Base-by-base conservation (phyloP, 164 flowering plant species). In the Tetrastigma voinierianum region DNA sequence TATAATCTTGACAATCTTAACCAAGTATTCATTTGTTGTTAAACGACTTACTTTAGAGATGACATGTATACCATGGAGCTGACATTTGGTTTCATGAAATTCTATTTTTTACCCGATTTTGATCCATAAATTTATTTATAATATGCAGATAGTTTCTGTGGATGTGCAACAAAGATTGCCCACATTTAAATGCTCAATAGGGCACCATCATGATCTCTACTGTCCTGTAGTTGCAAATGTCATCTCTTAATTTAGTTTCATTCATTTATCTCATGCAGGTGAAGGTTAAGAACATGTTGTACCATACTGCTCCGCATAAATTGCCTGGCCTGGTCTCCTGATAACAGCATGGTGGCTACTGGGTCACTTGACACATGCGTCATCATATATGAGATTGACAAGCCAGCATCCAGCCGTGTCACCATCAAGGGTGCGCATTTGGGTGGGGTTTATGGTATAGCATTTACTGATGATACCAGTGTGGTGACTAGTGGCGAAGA, bases 301-400 rank as follows among this genome's bases (percentile, higher is more conserved):
- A 90, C 76, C 98, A 92, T 74, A 82, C 85, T 25, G 32, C 32
- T n/a, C 2, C 91, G 98, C 18, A 87, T 96, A 76, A 93, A 96
- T 78, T 87, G 97, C 72, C 74, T 93, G 53, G 93, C 98, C 51
- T 93, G 99, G 99, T 96, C 97, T 59, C 97, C 95, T 62, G 86
- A 88, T 71, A 86, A n/a, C 86, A 80, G 62, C 67, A 82, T 80
- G 91, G 84, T 96, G 59, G 98, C 98, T 21, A 93, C 99, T 49
- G 98, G 99, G 52, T 93, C 98, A n/a, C 93, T 96, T 3, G 96
- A 96, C 74, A 93, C 95, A 12, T 84, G 90, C 61, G 90, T 93
- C 62, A 86, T 96, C 51, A 73, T 93, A 51, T 90, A 96, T 71
- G 95, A 90, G 59, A 52, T 90, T 56, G 80, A 75, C 64, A 90